Conservation (phyloP, 192 early-diverging fungal species). For the Rhizoclosmatium sp. region DNA sequence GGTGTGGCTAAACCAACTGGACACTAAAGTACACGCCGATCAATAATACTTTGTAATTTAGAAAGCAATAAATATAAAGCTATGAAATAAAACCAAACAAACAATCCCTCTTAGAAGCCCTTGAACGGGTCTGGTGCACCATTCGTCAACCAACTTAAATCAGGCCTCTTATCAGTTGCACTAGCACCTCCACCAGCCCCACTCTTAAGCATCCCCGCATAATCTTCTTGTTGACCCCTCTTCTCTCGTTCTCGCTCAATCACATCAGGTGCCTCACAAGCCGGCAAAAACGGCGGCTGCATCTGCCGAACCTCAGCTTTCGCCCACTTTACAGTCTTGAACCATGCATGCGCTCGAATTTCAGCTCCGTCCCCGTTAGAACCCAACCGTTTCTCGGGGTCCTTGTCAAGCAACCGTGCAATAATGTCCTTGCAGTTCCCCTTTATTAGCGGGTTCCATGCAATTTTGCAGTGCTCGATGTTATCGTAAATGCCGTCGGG, state of each 20-base stretch:
- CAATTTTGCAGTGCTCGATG: slow-evolving; percentile 50
- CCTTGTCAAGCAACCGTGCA: slow-evolving; percentile 44
- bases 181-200: slow-evolving; percentile 20
- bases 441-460: slow-evolving; percentile 22
- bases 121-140: slow-evolving; percentile 20
- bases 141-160: slow-evolving; percentile 28
- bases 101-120: neutral
- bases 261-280: slow-evolving; percentile 50
- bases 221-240: slow-evolving; percentile 44
- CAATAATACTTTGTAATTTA: no score
- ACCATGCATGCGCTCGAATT: slow-evolving; percentile 74
- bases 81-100: no score
- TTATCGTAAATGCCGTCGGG: slow-evolving; percentile 60
- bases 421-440: slow-evolving; percentile 47
- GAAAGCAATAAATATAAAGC: no score
- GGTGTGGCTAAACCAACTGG: no score
- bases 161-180: slow-evolving; percentile 20
- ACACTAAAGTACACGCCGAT: no score
- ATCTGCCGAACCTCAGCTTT: slow-evolving; percentile 44
- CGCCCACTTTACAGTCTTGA: slow-evolving; percentile 68
- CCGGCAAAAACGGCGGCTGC: slow-evolving; percentile 49
- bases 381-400: slow-evolving; percentile 49
- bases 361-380: slow-evolving; percentile 50
- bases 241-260: slow-evolving; percentile 47
- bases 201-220: slow-evolving; percentile 43